Evolutionary conservation across 768 basidiomycete genomes (phyloP).

Genomic region (Aureoboletus auriporus): DNA sequence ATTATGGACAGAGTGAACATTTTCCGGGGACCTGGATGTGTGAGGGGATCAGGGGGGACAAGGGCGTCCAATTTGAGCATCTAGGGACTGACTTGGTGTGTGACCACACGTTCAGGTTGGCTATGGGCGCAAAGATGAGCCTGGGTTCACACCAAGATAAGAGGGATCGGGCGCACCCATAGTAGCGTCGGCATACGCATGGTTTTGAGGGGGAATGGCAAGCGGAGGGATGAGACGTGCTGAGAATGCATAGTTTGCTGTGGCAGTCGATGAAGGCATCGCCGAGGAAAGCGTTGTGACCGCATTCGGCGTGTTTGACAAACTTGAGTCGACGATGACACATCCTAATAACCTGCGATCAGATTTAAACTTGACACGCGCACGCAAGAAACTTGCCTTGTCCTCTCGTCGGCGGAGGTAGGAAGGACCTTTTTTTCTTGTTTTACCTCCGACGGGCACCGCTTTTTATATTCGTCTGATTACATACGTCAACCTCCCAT

Average conservation of each 20-base stretch:
- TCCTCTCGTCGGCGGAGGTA: slow-evolving; percentile 51
- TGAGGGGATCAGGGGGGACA: slow-evolving; percentile 12
- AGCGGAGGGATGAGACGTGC: slow-evolving; percentile 43
- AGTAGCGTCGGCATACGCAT: slow-evolving; percentile 56
- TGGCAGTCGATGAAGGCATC: slow-evolving; percentile 52
- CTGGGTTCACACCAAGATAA: not conserved
- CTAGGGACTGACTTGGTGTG: slow-evolving; percentile 37
- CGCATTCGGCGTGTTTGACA: slow-evolving; percentile 46
- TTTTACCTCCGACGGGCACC: slow-evolving; percentile 10
- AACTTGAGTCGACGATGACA: slow-evolving; percentile 62
- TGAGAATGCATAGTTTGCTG: slow-evolving; percentile 41
- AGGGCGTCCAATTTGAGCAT: slow-evolving; percentile 4
- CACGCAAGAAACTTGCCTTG: slow-evolving; percentile 11
- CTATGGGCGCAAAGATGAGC: slow-evolving; percentile 21
- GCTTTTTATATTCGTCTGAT: slow-evolving; percentile 10
- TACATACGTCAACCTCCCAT: too few species aligned
- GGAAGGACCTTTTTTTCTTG: slow-evolving; percentile 26
- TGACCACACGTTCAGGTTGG: slow-evolving; percentile 52
- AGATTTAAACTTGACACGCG: not conserved
- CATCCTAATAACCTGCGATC: slow-evolving; percentile 37
- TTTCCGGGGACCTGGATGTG: slow-evolving; percentile 33
- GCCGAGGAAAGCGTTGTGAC: slow-evolving; percentile 46
- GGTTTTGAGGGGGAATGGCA: slow-evolving; percentile 37
- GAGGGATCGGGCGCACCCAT: slow-evolving; percentile 33
- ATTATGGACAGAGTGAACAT: slow-evolving; percentile 35